These are phyloP conservation scores for Suillus brevipes DNA, from an alignment of 768 basidiomycete species.

Conservation along the genomic window DNA sequence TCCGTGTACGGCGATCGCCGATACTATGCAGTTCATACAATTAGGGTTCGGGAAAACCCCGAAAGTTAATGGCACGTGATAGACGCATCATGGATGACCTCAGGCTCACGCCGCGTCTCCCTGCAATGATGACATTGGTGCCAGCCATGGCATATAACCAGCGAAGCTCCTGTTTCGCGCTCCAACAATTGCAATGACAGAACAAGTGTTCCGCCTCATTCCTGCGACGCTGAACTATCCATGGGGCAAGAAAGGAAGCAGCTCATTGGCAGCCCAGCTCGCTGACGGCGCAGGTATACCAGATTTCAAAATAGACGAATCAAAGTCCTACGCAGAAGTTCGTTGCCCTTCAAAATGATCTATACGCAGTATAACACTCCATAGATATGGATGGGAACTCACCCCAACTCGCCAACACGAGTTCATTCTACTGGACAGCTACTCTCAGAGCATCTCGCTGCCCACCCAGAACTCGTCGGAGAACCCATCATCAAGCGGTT, in stretches of 20 bases:
- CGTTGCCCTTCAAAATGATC: slow-evolving; percentile 5
- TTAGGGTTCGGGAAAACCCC: slow-evolving; percentile 16
- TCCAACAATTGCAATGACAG: slow-evolving; percentile 8
- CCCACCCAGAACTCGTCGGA: slow-evolving; percentile 38
- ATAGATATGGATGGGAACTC: slow-evolving; percentile 67
- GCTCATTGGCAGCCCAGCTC: slow-evolving; percentile 49
- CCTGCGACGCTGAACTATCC: slow-evolving; percentile 44
- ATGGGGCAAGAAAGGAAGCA: slow-evolving; percentile 53
- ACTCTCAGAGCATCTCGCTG: slow-evolving; percentile 30
- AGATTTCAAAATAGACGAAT: slow-evolving; percentile 41
- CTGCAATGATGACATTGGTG: neutral
- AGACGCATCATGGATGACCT: neutral
- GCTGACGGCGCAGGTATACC: slow-evolving; percentile 30
- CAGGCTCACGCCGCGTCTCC: neutral
- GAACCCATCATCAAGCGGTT: slow-evolving; percentile 34
- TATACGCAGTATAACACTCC: neutral
- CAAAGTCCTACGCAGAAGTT: slow-evolving; percentile 58
- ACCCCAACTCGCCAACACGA: slow-evolving; percentile 47
- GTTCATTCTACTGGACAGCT: slow-evolving; percentile 26
- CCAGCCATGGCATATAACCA: neutral
- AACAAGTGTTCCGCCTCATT: slow-evolving; percentile 24
- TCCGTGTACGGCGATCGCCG: slow-evolving; percentile 28
- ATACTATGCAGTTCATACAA: slow-evolving; percentile 25
- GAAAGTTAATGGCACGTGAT: neutral
- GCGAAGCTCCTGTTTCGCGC: neutral